These are phyloP conservation scores for Dysphania ambrosioides DNA, from an alignment of 148 eudicot genomes.

Conservation along the genomic window DNA sequence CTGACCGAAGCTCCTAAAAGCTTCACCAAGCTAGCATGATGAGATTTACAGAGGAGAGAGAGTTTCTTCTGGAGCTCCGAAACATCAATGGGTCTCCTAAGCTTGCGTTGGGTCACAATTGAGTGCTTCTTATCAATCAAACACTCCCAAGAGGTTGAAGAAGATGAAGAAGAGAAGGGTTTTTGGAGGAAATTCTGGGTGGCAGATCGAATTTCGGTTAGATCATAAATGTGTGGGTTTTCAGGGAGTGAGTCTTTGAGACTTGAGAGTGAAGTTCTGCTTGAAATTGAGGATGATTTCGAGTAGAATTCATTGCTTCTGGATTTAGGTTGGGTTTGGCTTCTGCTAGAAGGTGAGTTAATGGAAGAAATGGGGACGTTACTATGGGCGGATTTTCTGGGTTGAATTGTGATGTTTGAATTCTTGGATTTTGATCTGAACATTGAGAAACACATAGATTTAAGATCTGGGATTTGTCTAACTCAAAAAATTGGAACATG, in stretches of 20 bases:
- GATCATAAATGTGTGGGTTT: constrained; percentile 52
- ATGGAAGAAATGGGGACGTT: background rate
- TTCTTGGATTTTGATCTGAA: constrained; percentile 26
- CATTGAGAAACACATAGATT: constrained; percentile 40
- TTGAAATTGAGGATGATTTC: constrained; percentile 41
- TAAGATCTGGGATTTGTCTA: background rate
- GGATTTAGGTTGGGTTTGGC: background rate
- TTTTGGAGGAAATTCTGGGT: constrained; percentile 50
- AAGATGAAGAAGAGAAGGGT: constrained; percentile 58
- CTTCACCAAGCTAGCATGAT: constrained; percentile 61
- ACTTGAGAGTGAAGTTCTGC: constrained; percentile 38
- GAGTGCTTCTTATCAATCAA: constrained; percentile 35
- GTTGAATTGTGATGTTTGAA: background rate
- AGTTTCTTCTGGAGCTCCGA: constrained; percentile 44
- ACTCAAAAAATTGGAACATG: background rate
- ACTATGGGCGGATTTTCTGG: background rate
- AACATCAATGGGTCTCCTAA: constrained; percentile 43
- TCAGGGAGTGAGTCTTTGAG: constrained; percentile 54
- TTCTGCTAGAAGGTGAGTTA: background rate
- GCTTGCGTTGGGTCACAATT: constrained; percentile 54
- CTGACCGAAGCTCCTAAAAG: constrained; percentile 63
- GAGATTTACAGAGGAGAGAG: constrained; percentile 51
- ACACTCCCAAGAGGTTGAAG: constrained; percentile 77
- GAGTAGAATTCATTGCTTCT: constrained; percentile 25
- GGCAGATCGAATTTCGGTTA: constrained; percentile 51